These are phyloP conservation scores for Diaporthe aspalathi DNA, from an alignment of 2,329 filamentous ascomycete genomes.

Conservation along the genomic window DNA sequence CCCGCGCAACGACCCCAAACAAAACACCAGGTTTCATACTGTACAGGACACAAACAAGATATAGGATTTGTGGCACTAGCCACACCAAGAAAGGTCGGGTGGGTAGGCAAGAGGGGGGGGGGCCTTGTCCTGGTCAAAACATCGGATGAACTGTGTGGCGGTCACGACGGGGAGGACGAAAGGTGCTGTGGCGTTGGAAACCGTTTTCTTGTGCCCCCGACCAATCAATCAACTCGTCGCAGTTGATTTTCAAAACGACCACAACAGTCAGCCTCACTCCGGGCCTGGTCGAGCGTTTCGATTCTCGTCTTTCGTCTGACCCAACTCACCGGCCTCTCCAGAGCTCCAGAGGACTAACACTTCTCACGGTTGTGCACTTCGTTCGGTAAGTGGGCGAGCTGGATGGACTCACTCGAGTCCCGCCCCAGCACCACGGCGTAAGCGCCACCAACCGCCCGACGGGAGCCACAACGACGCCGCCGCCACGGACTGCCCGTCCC, in stretches of 20 bases:
- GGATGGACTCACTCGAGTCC: too few relatives aligned
- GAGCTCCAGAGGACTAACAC: too few relatives aligned
- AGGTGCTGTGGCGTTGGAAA: not conserved
- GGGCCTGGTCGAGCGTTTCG: not conserved
- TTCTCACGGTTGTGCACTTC: not conserved
- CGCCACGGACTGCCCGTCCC: not conserved
- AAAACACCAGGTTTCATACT: conserved; percentile 7
- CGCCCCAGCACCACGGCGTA: not conserved
- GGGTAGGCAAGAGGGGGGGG: too few relatives aligned
- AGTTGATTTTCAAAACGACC: not conserved
- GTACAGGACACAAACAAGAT: not conserved
- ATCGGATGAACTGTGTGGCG: conserved; percentile 8
- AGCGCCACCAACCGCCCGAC: not conserved
- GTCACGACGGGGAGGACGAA: not conserved
- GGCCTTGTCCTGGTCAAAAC: not conserved
- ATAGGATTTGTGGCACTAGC: not conserved
- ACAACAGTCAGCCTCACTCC: conserved; percentile 8
- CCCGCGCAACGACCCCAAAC: not conserved
- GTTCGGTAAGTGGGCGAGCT: not conserved
- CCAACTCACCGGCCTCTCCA: too few relatives aligned
- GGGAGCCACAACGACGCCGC: not conserved
- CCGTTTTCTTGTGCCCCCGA: not conserved
- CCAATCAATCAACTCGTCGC: not conserved
- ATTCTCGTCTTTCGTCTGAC: too few relatives aligned
- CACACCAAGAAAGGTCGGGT: not conserved